These are phyloP conservation scores for Triticum urartu DNA, from an alignment of 176 grass and related monocot genomes.

Conservation along the genomic window DNA sequence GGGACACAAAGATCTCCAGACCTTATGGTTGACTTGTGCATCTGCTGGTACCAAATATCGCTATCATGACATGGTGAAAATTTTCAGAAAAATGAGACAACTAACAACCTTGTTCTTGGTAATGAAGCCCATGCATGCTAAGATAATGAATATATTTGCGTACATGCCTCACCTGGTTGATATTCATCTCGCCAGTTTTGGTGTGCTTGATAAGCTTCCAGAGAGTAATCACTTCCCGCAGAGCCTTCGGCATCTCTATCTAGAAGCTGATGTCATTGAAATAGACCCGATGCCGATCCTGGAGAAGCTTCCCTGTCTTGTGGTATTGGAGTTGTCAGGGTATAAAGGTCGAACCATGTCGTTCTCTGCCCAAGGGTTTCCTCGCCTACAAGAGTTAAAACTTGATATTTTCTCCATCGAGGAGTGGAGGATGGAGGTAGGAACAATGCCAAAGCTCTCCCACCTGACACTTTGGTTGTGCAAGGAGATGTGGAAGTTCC, in stretches of 20 bases:
- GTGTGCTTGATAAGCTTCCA: neutral
- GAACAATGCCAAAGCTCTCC: conserved; percentile 25
- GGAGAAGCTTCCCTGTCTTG: conserved; percentile 28
- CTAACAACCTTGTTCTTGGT: neutral
- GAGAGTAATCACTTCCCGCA: conserved; percentile 9
- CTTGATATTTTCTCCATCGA: neutral
- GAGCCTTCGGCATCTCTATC: neutral
- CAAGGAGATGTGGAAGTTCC: neutral
- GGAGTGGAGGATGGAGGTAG: neutral
- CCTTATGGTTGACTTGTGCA: neutral
- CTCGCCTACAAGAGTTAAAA: neutral
- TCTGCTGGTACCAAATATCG: neutral
- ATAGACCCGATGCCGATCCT: conserved; percentile 21
- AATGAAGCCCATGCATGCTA: neutral
- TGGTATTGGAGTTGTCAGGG: neutral
- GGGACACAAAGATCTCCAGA: neutral
- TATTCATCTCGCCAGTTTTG: neutral
- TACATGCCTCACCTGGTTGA: conserved; percentile 7
- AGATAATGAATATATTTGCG: conserved; percentile 4
- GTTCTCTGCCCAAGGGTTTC: neutral
- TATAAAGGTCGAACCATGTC: neutral
- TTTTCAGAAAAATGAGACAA: neutral
- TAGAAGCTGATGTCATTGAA: neutral
- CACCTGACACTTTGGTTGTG: neutral
- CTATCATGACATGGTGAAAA: neutral